phyloP scores from a whole-genome alignment of 805 yeast species.

The Cephaloascus fragrans region DNA sequence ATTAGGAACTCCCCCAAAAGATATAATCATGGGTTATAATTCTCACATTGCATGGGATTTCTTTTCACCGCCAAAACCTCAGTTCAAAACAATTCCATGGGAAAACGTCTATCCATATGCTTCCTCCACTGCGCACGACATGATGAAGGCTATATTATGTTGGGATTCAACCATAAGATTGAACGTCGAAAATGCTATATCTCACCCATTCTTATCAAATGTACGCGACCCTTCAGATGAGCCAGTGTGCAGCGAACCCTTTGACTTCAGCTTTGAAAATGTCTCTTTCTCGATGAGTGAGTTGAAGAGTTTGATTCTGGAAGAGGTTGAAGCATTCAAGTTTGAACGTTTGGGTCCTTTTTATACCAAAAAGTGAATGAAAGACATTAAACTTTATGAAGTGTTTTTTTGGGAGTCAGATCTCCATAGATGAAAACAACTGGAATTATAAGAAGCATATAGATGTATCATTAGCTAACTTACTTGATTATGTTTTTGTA shows the following conservation, averaged over 20 bases:
- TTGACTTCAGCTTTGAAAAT: slow-evolving; percentile 64
- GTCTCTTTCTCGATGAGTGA: slow-evolving; percentile 24
- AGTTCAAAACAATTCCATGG: slow-evolving; percentile 38
- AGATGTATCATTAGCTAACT: too few relatives aligned
- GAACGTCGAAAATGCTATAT: slow-evolving; percentile 45
- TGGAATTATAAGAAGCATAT: too few relatives aligned
- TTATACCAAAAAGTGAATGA: too few relatives aligned
- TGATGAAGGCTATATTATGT: slow-evolving; percentile 44
- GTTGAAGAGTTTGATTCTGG: slow-evolving; percentile 35
- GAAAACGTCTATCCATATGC: slow-evolving; percentile 53
- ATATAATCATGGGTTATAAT: slow-evolving; percentile 31
- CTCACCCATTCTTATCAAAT: slow-evolving; percentile 41
- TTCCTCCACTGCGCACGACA: slow-evolving; percentile 33
- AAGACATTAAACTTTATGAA: too few relatives aligned
- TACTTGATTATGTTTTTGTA: too few relatives aligned
- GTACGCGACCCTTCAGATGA: slow-evolving; percentile 52
- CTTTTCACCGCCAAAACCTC: slow-evolving; percentile 32
- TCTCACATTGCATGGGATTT: slow-evolving; percentile 37
- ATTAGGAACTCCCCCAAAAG: slow-evolving; percentile 60
- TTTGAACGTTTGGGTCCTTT: too few relatives aligned
- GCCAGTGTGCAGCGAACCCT: slow-evolving; percentile 35
- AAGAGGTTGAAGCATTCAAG: slow-evolving; percentile 46
- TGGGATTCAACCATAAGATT: slow-evolving; percentile 57
- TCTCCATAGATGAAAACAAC: too few relatives aligned
- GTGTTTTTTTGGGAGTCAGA: too few relatives aligned